Conservation (phyloP, 441 rosid species). For the Manihot esculenta region DNA sequence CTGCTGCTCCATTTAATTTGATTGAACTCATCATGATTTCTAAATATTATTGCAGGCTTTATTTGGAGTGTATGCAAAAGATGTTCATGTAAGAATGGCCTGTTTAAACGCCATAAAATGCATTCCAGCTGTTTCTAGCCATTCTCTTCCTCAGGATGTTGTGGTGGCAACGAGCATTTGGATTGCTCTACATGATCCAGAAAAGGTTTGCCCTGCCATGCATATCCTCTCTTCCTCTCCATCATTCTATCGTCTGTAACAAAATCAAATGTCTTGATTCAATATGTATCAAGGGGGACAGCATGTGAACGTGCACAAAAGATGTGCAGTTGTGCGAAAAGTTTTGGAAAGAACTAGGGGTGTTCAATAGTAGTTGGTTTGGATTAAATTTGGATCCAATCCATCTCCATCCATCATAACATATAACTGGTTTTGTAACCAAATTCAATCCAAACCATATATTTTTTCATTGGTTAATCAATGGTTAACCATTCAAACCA, state of each 20-base stretch:
- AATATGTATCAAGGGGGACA: constrained; percentile 4
- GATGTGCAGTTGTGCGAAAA: not conserved
- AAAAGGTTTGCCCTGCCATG: constrained; percentile 63
- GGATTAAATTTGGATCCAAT: too few relatives aligned
- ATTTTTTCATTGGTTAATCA: too few relatives aligned
- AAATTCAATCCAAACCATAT: too few relatives aligned
- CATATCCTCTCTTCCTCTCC: not conserved
- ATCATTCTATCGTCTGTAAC: too few relatives aligned
- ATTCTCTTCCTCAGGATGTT: constrained; percentile 68
- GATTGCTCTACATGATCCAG: constrained; percentile 97
- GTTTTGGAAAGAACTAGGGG: not conserved
- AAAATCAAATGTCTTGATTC: too few relatives aligned
- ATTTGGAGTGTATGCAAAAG: constrained; percentile 88
- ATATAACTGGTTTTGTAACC: too few relatives aligned
- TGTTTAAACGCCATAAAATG: constrained; percentile 96
- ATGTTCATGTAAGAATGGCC: constrained; percentile 96
- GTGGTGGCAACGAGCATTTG: constrained; percentile 90
- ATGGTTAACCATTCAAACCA: too few relatives aligned
- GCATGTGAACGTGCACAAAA: not conserved
- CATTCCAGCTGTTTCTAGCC: constrained; percentile 81
- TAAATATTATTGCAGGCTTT: constrained; percentile 57
- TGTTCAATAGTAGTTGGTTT: too few relatives aligned
- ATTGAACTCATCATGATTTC: constrained; percentile 13
- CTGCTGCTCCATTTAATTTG: constrained; percentile 1
- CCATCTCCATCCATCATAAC: too few relatives aligned